A percentile compares a stretch with the other conserved stretches of the same genome.
Evolutionary conservation across 2,329 filamentous ascomycete genomes (phyloP).

Genomic region (Monilinia polystroma): DNA sequence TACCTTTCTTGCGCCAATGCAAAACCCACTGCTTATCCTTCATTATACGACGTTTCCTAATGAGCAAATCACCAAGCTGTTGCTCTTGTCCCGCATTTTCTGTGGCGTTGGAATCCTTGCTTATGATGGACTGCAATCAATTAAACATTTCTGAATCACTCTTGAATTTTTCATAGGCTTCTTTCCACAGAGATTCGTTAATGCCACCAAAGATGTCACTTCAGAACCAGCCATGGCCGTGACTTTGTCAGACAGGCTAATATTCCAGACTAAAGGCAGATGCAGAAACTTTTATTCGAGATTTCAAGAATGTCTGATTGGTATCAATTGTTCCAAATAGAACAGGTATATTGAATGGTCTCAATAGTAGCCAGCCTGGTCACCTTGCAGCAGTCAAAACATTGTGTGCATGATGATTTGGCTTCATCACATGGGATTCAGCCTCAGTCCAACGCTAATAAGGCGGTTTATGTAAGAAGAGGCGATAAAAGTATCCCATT

Average conservation of each 20-base stretch:
- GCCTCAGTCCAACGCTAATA: not conserved
- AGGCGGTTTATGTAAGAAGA: not conserved
- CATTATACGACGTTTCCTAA: not conserved
- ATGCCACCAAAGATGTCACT: not conserved
- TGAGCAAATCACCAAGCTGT: not conserved
- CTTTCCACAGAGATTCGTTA: not conserved
- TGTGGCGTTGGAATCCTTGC: not conserved
- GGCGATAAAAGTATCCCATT: no score
- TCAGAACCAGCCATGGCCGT: not conserved
- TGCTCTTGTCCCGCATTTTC: not conserved
- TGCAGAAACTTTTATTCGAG: no score
- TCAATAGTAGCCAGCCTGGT: not conserved
- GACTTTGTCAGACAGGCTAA: not conserved
- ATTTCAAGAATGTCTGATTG: not conserved
- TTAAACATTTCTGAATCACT: not conserved
- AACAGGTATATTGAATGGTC: not conserved
- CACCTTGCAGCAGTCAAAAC: not conserved
- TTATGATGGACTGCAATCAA: not conserved
- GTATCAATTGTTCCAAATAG: not conserved
- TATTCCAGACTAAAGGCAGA: no score
- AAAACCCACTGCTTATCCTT: constrained; percentile 9
- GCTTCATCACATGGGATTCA: not conserved
- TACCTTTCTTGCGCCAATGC: constrained; percentile 1
- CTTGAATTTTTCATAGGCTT: constrained; percentile 7
- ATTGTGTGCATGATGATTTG: not conserved